Evolutionary conservation across 2,329 filamentous ascomycete genomes (phyloP), one percentile per base, ranked within the genome.

Genomic region (Orbilia ellipsospora): DNA sequence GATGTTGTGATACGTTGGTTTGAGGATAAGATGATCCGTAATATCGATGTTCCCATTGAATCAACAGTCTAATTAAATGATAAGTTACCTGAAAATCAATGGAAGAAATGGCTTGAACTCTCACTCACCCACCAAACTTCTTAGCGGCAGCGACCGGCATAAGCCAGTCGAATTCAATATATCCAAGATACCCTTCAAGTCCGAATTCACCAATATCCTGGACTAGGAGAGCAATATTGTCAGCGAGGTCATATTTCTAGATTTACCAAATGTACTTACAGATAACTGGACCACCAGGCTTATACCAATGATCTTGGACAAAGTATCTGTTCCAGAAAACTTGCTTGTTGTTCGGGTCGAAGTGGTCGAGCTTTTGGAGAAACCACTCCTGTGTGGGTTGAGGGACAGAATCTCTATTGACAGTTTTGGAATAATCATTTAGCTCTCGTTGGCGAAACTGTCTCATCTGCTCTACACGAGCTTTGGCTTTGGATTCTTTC

Each of bases 1-100:
- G 28, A 26, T 69, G 61, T 8, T 52, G 18, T 13, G 65, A 61
- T n/a, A 62, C 56, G 7, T 82, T 67, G 28, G 79, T 78, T 60
- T 83, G 81, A 0, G 78, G 79, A 13, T 79, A 79, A 3, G 83
- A 84, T 13, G 81, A 81, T 18, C 83, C 83, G 57, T 84, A 79
- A 67, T 80, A 84, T 31, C 83, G 77, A 45, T 79, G 78, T 18
- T 79, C 78, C 69, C 69, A 79, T 20, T 76, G 60, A n/a, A 79
- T 75, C 28, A 78, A 55, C 2, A 79, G 69, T 1, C 78, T 78
- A 40, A 31, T 13, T 18, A 44, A 8, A 60, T 16, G 1, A 18
- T 52, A 16, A 44, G 16, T 4, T 8, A 28, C 31, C 40, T 12
- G n/a, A 15, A 4, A 31, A 15, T 31, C 7, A 54, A 10, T 10